Percentiles rank a stretch among this genome's conserved stretches.
These are phyloP conservation scores for Trichoderma guizhouense DNA, from an alignment of 2,329 filamentous ascomycete genomes.

Conservation along the genomic window DNA sequence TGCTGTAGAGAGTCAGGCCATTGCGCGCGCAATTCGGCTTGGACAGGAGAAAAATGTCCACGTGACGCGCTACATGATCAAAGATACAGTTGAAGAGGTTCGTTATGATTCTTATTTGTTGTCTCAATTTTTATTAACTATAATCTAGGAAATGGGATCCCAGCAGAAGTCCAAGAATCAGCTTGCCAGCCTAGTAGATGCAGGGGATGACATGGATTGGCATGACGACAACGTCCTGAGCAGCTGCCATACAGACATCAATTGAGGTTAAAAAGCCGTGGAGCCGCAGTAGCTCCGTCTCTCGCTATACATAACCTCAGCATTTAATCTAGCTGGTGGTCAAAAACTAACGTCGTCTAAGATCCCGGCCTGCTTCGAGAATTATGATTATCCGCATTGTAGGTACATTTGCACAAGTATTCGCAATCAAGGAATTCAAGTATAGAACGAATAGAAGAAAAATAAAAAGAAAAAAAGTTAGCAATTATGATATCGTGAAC, in stretches of 20 bases:
- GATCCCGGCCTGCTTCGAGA: background rate
- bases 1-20: conserved; percentile 49
- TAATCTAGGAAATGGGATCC: background rate
- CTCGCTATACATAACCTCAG: background rate
- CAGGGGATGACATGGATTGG: background rate
- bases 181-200: background rate
- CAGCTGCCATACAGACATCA: background rate
- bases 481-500: too few species aligned
- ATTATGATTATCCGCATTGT: too few species aligned
- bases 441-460: too few species aligned
- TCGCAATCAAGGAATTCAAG: too few species aligned
- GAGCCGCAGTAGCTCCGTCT: background rate
- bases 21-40: conserved; percentile 46
- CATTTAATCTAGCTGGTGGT: background rate
- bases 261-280: background rate
- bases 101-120: background rate
- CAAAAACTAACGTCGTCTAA: background rate
- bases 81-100: conserved; percentile 43
- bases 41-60: conserved; percentile 43
- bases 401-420: too few species aligned
- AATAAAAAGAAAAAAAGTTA: too few species aligned
- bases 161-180: background rate
- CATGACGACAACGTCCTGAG: background rate
- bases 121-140: background rate
- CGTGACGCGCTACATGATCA: conserved; percentile 45